Conservation (phyloP, 257 asterid species). For the Cynanchum wilfordii region DNA sequence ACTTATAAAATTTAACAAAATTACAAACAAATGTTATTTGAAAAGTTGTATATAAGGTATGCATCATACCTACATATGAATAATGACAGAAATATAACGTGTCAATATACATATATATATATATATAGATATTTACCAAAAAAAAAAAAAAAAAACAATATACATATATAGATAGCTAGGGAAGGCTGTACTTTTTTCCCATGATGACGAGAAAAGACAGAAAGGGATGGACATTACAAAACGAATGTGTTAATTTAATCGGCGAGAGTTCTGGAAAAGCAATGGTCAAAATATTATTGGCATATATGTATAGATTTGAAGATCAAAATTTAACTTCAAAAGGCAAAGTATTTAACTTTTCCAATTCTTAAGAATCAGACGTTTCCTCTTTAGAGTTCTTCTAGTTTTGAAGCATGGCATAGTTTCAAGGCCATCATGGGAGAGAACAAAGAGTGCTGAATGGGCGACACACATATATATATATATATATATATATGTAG, state of each 20-base stretch:
- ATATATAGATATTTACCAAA: no score
- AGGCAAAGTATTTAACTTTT: conserved; percentile 1
- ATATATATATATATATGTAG: no score
- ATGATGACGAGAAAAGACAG: conserved; percentile 2
- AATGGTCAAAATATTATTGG: neutral
- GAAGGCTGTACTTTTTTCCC: neutral
- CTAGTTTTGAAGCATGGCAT: neutral
- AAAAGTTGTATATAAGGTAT: no score
- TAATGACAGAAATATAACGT: neutral
- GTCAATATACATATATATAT: no score
- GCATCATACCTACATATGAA: neutral
- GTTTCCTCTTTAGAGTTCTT: conserved; percentile 4
- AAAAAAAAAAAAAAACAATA: no score
- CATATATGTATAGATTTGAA: neutral
- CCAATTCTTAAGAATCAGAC: neutral
- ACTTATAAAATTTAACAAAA: no score
- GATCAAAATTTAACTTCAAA: neutral
- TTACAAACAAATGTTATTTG: no score
- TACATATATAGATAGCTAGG: neutral
- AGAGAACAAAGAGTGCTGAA: no score
- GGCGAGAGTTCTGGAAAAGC: conserved; percentile 2
- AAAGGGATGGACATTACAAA: conserved; percentile 1
- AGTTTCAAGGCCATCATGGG: neutral
- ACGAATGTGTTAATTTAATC: neutral
- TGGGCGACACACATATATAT: no score